Percentiles rank a stretch among this genome's conserved stretches.
These are phyloP conservation scores for Fomitopsis schrenkii DNA, from an alignment of 1,284 basidiomycete genomes.

Conservation along the genomic window DNA sequence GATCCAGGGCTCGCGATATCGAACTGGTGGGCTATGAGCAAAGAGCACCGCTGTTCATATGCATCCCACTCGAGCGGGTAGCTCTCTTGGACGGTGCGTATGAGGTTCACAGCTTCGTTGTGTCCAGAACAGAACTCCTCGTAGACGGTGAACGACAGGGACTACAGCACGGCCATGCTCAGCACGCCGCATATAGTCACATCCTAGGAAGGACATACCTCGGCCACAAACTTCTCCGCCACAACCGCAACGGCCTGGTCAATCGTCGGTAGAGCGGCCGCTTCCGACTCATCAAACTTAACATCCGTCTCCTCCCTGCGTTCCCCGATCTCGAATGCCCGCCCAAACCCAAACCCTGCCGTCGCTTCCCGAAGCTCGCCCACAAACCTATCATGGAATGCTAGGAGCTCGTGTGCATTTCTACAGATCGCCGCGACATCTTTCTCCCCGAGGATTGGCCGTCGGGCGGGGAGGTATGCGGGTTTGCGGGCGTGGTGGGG, in stretches of 20 bases:
- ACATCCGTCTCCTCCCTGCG: conserved; percentile 2
- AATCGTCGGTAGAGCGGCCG: conserved; percentile 11
- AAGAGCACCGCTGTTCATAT: conserved; percentile 68
- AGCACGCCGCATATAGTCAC: not conserved
- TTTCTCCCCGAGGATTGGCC: conserved; percentile 41
- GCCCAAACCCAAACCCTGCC: conserved; percentile 41
- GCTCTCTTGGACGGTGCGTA: conserved; percentile 59
- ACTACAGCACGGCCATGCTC: conserved; percentile 38
- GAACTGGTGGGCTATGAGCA: conserved; percentile 18
- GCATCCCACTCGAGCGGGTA: conserved; percentile 72
- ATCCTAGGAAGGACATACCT: conserved; percentile 19
- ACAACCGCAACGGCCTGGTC: conserved; percentile 23
- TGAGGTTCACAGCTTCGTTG: conserved; percentile 70
- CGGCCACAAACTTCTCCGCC: conserved; percentile 20
- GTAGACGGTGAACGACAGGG: conserved; percentile 72
- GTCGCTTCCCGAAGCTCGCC: conserved; percentile 54
- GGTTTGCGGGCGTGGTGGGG: conserved; percentile 30
- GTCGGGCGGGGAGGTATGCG: conserved; percentile 23
- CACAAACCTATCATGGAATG: conserved; percentile 71
- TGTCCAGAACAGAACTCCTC: conserved; percentile 83
- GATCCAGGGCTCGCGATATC: conserved; percentile 4
- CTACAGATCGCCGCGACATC: conserved; percentile 61
- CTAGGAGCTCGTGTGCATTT: conserved; percentile 72
- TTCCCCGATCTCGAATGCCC: conserved; percentile 15
- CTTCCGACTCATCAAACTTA: conserved; percentile 7